Evolutionary conservation across 305 asterid genomes (phyloP).

Genomic region (Nicotiana rustica): DNA sequence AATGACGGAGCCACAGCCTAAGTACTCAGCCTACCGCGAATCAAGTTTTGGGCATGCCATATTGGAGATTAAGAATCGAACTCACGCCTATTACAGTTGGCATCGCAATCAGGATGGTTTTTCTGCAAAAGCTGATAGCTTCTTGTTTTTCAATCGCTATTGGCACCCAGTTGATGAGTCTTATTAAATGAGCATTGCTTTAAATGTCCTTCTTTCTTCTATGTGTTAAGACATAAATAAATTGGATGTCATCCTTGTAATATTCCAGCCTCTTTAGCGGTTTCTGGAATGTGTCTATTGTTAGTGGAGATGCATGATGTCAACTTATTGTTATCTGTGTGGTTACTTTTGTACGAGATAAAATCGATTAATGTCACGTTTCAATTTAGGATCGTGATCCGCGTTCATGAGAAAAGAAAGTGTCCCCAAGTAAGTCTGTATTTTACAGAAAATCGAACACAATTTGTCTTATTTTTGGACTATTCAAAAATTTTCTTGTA

Average conservation of each 20-base stretch:
- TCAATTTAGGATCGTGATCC: no score
- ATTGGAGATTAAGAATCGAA: constrained; percentile 39
- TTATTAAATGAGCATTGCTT: background rate
- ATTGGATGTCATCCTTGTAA: background rate
- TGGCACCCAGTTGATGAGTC: constrained; percentile 35
- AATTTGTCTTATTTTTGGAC: no score
- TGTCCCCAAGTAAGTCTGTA: no score
- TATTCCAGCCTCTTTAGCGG: background rate
- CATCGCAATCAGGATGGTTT: constrained; percentile 33
- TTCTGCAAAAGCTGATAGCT: constrained; percentile 26
- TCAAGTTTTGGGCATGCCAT: constrained; percentile 42
- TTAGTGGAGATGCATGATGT: background rate
- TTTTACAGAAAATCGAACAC: no score
- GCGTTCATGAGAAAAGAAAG: no score
- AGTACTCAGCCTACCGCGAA: constrained; percentile 1
- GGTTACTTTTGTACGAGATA: no score
- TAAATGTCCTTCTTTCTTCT: background rate
- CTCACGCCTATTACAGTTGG: constrained; percentile 39
- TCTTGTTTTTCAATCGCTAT: constrained; percentile 31
- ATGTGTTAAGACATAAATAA: background rate
- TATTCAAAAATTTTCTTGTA: no score
- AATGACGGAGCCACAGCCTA: background rate
- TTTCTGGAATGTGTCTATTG: background rate
- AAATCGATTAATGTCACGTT: no score
- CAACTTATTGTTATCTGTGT: background rate